phyloP scores from a whole-genome alignment of 1,139 yeast genomes.

The Hanseniaspora gamundiae region DNA sequence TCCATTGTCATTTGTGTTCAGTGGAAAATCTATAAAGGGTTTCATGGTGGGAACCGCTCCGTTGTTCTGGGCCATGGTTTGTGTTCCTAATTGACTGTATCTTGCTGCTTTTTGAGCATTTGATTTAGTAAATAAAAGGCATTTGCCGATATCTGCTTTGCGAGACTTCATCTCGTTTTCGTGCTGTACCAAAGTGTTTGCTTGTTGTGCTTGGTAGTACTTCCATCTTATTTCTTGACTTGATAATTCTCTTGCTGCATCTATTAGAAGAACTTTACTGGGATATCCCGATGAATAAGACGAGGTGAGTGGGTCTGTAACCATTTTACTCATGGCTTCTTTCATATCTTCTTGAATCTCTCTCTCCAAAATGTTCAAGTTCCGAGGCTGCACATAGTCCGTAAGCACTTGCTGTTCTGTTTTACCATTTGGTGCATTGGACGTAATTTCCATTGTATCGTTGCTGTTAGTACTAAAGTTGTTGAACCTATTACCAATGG shows the following conservation, averaged over 20 bases:
- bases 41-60: conserved; percentile 22
- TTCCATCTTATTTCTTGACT: conserved; percentile 43
- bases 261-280: conserved; percentile 32
- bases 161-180: conserved; percentile 32
- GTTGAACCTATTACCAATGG: conserved; percentile 2
- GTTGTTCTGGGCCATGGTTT: conserved; percentile 12
- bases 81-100: conserved; percentile 38
- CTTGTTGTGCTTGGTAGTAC: conserved; percentile 32
- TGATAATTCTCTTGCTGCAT: conserved; percentile 39
- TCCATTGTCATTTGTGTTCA: conserved; percentile 10
- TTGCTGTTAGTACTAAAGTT: conserved; percentile 10
- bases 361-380: conserved; percentile 15
- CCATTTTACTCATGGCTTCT: conserved; percentile 11
- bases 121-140: conserved; percentile 29
- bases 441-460: conserved; percentile 3
- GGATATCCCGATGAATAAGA: conserved; percentile 30
- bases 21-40: conserved; percentile 31
- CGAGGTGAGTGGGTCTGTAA: conserved; percentile 22
- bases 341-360: conserved; percentile 24
- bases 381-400: conserved; percentile 14
- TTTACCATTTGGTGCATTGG: conserved; percentile 1
- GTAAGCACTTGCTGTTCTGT: conserved; percentile 11
- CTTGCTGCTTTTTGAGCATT: conserved; percentile 43
- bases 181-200: conserved; percentile 29
- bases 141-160: conserved; percentile 35